A percentile compares a stretch with the other conserved stretches of the same genome.
These are phyloP conservation scores for Suhomyces kilbournensis DNA, from an alignment of 805 yeast genomes.

Conservation along the genomic window DNA sequence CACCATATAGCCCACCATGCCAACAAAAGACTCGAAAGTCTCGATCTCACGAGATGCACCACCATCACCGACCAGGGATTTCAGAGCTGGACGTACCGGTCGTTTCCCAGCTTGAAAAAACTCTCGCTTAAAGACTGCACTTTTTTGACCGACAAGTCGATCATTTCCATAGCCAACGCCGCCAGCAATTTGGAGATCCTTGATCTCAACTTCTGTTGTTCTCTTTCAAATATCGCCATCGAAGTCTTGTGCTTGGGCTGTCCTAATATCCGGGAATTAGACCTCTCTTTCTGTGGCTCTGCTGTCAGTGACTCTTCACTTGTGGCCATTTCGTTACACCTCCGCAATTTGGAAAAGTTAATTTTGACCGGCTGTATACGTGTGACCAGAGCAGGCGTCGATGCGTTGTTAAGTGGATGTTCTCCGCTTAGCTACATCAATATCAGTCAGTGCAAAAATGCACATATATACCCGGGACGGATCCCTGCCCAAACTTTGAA, in stretches of 20 bases:
- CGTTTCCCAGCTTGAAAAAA: constrained; percentile 51
- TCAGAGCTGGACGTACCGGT: constrained; percentile 57
- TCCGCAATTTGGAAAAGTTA: constrained; percentile 47
- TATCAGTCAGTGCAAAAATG: constrained; percentile 71
- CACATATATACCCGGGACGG: constrained; percentile 60
- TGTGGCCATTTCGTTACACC: constrained; percentile 54
- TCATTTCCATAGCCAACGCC: constrained; percentile 58
- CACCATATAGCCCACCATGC: constrained; percentile 59
- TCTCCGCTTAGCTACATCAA: constrained; percentile 51
- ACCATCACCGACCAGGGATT: constrained; percentile 76
- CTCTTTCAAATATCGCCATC: constrained; percentile 64
- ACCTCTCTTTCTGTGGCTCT: constrained; percentile 72
- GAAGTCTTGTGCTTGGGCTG: constrained; percentile 70
- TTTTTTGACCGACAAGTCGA: constrained; percentile 63
- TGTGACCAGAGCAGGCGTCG: constrained; percentile 76
- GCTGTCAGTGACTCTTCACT: constrained; percentile 75
- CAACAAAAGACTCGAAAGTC: constrained; percentile 48
- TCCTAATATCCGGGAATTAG: constrained; percentile 48
- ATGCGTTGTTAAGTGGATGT: constrained; percentile 58
- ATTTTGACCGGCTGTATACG: constrained; percentile 67
- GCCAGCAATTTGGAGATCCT: constrained; percentile 56
- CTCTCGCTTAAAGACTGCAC: constrained; percentile 70
- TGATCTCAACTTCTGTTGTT: constrained; percentile 73
- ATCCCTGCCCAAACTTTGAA: constrained; percentile 54
- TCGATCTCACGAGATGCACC: constrained; percentile 72